Base-by-base conservation (phyloP, 164 flowering plant species). In the Magnolia sinica region DNA sequence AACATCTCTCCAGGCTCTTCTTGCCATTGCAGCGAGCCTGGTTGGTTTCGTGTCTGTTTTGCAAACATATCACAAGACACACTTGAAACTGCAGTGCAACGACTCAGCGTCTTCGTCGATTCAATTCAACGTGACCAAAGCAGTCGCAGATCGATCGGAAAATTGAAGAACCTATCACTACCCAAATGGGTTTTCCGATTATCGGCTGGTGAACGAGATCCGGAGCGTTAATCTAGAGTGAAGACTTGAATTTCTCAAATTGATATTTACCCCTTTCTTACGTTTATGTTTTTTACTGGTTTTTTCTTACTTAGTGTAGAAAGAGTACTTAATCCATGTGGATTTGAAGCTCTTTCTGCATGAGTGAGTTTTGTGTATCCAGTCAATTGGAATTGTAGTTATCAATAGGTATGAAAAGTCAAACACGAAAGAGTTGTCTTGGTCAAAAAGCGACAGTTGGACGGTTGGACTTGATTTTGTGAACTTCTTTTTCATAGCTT, bases 11-110 rank as follows among this genome's bases (percentile, higher is more conserved):
- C 99, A 0, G 98, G 99, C 0, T 83, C 94, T 0, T 91, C 99
- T 0, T 95, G 91, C 72, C 99, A 95, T 78, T 95, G 99, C 80
- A 29, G 78, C 9, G 98, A 95, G 74, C 98, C 98, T 0, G 99
- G 99, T 0, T 95, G 99, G 99, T 92, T 93, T 59, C 83, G 99
- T 2, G 85, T 92, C 0, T 95, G 99, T 80, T 95, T 93, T 72
- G 97, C 99, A 0, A 93, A 93, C 81, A 87, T 95, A 92, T 82
- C 91, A 0, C 87, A 91, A 64, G 86, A 89, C 4, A 88, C 92
- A 0, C 77, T 95, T 11, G 71, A 85, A n/a, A 68, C 89, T 13
- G 84, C 98, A 23, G 79, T 95, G 81, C 70, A 77, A 55, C 73
- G 98, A 4, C 73, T 93, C 11, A 83, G 84, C 76, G 64, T 76